Percentiles rank a stretch among this genome's conserved stretches.
These are phyloP conservation scores for Physcomitrium patens DNA, from an alignment of 225 moss, liverwort and hornwort genomes.

Conservation along the genomic window DNA sequence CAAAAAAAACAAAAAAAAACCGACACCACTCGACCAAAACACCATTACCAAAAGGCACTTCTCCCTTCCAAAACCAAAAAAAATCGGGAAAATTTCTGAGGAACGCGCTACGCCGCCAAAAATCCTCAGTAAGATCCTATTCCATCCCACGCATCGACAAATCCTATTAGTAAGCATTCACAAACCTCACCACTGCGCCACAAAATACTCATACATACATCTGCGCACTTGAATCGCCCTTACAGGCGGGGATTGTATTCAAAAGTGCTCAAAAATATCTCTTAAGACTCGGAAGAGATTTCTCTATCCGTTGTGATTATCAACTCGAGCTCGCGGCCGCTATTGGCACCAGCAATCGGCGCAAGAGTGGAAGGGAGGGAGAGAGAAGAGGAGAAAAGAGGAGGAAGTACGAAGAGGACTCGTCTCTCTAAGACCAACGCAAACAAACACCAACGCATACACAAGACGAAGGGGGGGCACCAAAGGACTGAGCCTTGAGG, in stretches of 20 bases:
- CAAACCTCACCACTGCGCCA: conserved; percentile 3
- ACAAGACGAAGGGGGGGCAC: conserved; percentile 33
- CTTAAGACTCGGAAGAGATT: conserved; percentile 2
- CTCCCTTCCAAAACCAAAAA: conserved; percentile 1
- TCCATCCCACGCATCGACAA: conserved; percentile 20
- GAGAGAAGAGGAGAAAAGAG: no score
- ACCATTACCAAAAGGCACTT: conserved; percentile 8
- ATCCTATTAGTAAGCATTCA: conserved; percentile 19
- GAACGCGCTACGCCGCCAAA: background rate
- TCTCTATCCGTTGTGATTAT: conserved; percentile 31
- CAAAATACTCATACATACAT: conserved; percentile 12
- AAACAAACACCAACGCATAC: conserved; percentile 14
- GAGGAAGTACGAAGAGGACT: conserved; percentile 10
- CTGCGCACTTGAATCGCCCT: conserved; percentile 26
- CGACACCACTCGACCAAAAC: background rate
- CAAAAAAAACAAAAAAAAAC: no score
- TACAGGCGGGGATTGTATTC: conserved; percentile 23
- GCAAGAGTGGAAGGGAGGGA: background rate
- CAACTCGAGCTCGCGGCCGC: conserved; percentile 40
- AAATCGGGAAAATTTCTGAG: background rate
- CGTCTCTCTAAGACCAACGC: conserved; percentile 19
- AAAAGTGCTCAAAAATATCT: conserved; percentile 34
- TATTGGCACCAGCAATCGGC: conserved; percentile 34
- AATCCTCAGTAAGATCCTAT: conserved; percentile 19
- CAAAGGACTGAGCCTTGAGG: conserved; percentile 47